Evolutionary conservation across 1,139 yeast species (phyloP), one percentile per base, ranked within the genome.

Genomic region (Sugiyamaella grinbergsii): DNA sequence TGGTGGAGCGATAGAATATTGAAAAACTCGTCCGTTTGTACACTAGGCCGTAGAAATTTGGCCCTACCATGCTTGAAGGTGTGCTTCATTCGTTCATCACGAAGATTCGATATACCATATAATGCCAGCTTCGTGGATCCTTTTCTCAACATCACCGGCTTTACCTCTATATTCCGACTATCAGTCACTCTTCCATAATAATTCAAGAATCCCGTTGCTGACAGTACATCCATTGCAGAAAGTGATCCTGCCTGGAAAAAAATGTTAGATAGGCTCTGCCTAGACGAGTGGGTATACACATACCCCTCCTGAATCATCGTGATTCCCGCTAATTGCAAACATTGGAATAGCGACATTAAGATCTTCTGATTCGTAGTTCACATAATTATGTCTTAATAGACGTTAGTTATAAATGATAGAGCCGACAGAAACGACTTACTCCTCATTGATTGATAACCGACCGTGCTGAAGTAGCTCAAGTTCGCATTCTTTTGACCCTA

Each of bases 311-410:
- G 96, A 90, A 69, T 93, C 98, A 67, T 93, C 99, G 67, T 93
- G 99, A 62, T 93, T 93, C 2, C 99, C 99, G 52, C 93, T 83
- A 7, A 94, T 93, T 8, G 94, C 94, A 74, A 93, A 90, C 18
- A 93, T 80, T 0, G 99, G 99, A n/a, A 90, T 79, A 0, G 95
- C 82, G 2, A 93, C 83, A 66, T 93, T 93, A 54, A 89, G 70
- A 67, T 93, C 89, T 2, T 91, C 90, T 65, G 93, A 98, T 62
- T 88, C 95, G 65, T 88, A 93, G 63, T 91, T 90, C 34, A 91
- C 86, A 47, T 80, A 80, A 50, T 82, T 79, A 57, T 85, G 75
- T 26, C 64, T 52, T 50, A 38, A 31, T 8, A 10, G 18, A 15
- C 29, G 32, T 19, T 19, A 20, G 36, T n/a, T n/a, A n/a, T n/a